A percentile compares a stretch with the other conserved stretches of the same genome.
phyloP scores from a whole-genome alignment of 495 filamentous ascomycete species.

The Pyrenula massariospora region DNA sequence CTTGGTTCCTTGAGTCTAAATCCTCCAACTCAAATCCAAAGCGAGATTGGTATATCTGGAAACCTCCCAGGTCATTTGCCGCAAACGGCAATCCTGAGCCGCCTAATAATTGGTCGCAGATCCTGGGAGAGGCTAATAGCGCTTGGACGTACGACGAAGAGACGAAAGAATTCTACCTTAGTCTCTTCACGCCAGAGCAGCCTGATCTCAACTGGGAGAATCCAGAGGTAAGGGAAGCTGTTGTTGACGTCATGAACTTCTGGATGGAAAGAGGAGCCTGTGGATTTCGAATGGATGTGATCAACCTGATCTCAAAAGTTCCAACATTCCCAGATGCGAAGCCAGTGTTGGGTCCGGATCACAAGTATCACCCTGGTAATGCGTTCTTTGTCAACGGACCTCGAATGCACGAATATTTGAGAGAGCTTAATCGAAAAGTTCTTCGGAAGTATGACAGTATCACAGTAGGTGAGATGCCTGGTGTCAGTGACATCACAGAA shows the following conservation, averaged over 20 bases:
- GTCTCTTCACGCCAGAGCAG: conserved; percentile 47
- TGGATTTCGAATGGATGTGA: conserved; percentile 53
- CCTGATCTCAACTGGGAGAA: conserved; percentile 67
- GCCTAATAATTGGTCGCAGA: conserved; percentile 47
- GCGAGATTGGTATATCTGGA: conserved; percentile 58
- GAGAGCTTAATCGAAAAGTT: conserved; percentile 45
- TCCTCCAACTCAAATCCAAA: conserved; percentile 38
- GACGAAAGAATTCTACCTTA: conserved; percentile 53
- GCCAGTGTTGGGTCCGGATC: neutral
- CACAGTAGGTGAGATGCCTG: conserved; percentile 58
- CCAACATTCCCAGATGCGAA: conserved; percentile 40
- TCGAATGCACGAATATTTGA: conserved; percentile 47
- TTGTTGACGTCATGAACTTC: conserved; percentile 51
- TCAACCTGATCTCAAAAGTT: conserved; percentile 51
- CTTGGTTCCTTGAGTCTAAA: conserved; percentile 51
- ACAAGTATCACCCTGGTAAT: conserved; percentile 33
- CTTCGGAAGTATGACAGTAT: conserved; percentile 42
- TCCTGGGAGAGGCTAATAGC: conserved; percentile 24
- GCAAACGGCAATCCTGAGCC: conserved; percentile 37
- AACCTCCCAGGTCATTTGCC: conserved; percentile 26
- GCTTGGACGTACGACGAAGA: conserved; percentile 51
- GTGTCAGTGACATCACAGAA: conserved; percentile 32
- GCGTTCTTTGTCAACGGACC: conserved; percentile 46
- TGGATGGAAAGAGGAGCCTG: conserved; percentile 52
- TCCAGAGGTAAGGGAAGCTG: conserved; percentile 39